Evolutionary conservation across 306 rosid species (phyloP).

Genomic region (Dryas alaskensis): DNA sequence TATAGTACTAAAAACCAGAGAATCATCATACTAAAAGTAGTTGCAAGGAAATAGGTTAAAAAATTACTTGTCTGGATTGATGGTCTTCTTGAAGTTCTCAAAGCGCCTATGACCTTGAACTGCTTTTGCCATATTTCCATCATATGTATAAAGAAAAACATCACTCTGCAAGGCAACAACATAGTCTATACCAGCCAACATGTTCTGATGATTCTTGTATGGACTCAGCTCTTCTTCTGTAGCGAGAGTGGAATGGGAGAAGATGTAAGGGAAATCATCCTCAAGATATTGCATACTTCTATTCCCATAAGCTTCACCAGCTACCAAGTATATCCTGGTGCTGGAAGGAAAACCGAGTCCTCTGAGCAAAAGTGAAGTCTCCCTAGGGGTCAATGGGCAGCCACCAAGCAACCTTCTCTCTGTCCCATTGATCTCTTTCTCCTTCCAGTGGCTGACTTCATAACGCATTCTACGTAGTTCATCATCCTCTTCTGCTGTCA

Average conservation of each 20-base stretch:
- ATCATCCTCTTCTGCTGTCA: slow-evolving; percentile 79
- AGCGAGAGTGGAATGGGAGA: slow-evolving; percentile 78
- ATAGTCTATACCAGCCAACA: slow-evolving; percentile 97
- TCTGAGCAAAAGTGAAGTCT: slow-evolving; percentile 80
- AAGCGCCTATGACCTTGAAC: slow-evolving; percentile 97
- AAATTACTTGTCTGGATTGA: slow-evolving; percentile 90
- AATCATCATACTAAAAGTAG: slow-evolving; percentile 14
- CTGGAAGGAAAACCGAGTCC: slow-evolving; percentile 79
- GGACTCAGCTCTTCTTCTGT: slow-evolving; percentile 69
- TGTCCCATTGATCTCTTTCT: slow-evolving; percentile 90
- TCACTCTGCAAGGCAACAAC: slow-evolving; percentile 90
- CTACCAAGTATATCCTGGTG: slow-evolving; percentile 84
- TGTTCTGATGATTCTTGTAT: slow-evolving; percentile 84
- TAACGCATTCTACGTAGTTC: slow-evolving; percentile 79
- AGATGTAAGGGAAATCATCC: slow-evolving; percentile 76
- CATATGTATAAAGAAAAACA: slow-evolving; percentile 80
- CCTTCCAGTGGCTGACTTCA: slow-evolving; percentile 97
- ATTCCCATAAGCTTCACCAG: slow-evolving; percentile 88
- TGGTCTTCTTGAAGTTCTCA: slow-evolving; percentile 88
- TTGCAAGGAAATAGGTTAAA: slow-evolving; percentile 18
- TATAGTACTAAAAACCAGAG: neutral
- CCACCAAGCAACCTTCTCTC: slow-evolving; percentile 96
- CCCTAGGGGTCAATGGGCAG: slow-evolving; percentile 93
- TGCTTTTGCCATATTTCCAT: slow-evolving; percentile 99
- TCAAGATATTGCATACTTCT: slow-evolving; percentile 85